Percentiles rank a stretch among this genome's conserved stretches.
Evolutionary conservation across 495 filamentous ascomycete genomes (phyloP).

Genomic region (Aspergillus campestris): DNA sequence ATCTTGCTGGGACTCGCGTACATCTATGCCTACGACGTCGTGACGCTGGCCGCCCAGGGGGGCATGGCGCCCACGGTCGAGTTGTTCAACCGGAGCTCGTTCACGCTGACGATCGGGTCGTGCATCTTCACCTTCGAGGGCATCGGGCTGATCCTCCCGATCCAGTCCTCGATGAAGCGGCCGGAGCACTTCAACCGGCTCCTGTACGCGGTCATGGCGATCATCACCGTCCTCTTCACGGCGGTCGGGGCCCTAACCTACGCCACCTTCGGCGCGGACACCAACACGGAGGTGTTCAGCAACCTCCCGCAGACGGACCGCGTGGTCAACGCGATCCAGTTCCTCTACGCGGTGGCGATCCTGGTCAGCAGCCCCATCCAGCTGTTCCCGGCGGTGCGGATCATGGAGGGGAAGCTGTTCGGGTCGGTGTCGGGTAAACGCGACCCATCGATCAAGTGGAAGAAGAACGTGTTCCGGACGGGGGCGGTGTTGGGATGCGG

Average conservation of each 20-base stretch:
- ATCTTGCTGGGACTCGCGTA: conserved; percentile 81
- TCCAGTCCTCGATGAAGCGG: conserved; percentile 83
- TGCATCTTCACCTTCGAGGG: conserved; percentile 96
- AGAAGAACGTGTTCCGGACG: conserved; percentile 88
- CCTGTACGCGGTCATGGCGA: conserved; percentile 74
- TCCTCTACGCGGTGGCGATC: conserved; percentile 84
- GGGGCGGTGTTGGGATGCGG: conserved; percentile 70
- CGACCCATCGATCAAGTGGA: conserved; percentile 86
- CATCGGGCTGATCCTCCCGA: conserved; percentile 87
- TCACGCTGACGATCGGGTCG: conserved; percentile 89
- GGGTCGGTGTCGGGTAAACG: conserved; percentile 72
- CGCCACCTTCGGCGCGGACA: conserved; percentile 79
- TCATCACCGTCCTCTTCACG: conserved; percentile 78
- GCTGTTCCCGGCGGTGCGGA: conserved; percentile 85
- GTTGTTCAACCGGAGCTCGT: conserved; percentile 69
- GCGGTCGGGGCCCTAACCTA: conserved; percentile 87
- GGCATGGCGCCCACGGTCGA: conserved; percentile 67
- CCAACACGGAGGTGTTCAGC: conserved; percentile 83
- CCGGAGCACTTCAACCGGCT: conserved; percentile 75
- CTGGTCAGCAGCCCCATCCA: conserved; percentile 82
- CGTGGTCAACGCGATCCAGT: conserved; percentile 83
- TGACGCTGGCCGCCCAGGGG: conserved; percentile 56
- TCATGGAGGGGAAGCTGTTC: conserved; percentile 50
- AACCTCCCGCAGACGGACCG: conserved; percentile 85
- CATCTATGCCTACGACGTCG: conserved; percentile 83